A percentile compares a stretch with the other conserved stretches of the same genome.
These are phyloP conservation scores for Neonectria faginata DNA, from an alignment of 2,329 filamentous ascomycete genomes.

Conservation along the genomic window DNA sequence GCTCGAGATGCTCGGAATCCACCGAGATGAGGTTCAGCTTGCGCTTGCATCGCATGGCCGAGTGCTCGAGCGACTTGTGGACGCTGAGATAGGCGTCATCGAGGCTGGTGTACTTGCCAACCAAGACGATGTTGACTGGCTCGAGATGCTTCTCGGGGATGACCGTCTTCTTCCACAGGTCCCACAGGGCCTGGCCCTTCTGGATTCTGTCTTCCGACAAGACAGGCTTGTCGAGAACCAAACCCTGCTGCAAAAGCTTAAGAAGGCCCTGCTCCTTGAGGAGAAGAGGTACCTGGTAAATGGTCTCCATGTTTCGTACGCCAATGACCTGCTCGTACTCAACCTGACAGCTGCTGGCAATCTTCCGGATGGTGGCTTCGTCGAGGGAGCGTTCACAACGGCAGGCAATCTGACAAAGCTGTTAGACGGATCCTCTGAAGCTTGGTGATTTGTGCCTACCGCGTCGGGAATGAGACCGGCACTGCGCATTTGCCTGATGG, in stretches of 20 bases:
- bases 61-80: slow-evolving; percentile 87
- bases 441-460: slow-evolving; percentile 54
- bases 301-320: slow-evolving; percentile 90
- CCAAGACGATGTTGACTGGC: slow-evolving; percentile 82
- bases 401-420: slow-evolving; percentile 78
- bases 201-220: slow-evolving; percentile 66
- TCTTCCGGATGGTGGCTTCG: slow-evolving; percentile 81
- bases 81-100: slow-evolving; percentile 89
- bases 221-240: slow-evolving; percentile 71
- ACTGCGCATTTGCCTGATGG: slow-evolving; percentile 85
- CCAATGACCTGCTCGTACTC: slow-evolving; percentile 86
- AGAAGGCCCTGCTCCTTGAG: slow-evolving; percentile 85
- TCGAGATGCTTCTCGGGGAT: slow-evolving; percentile 73
- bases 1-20: slow-evolving; percentile 86
- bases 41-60: slow-evolving; percentile 84
- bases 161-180: slow-evolving; percentile 80
- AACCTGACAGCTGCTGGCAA: slow-evolving; percentile 90
- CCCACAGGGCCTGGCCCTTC: slow-evolving; percentile 79
- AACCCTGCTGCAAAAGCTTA: slow-evolving; percentile 70
- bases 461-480: slow-evolving; percentile 80
- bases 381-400: slow-evolving; percentile 85
- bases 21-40: slow-evolving; percentile 87
- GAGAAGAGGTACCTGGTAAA: slow-evolving; percentile 95
- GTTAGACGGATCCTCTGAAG: slow-evolving; percentile 13
- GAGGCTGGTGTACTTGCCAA: slow-evolving; percentile 90